These are phyloP conservation scores for Serendipita vermifera DNA, from an alignment of 768 basidiomycete species.

Conservation along the genomic window DNA sequence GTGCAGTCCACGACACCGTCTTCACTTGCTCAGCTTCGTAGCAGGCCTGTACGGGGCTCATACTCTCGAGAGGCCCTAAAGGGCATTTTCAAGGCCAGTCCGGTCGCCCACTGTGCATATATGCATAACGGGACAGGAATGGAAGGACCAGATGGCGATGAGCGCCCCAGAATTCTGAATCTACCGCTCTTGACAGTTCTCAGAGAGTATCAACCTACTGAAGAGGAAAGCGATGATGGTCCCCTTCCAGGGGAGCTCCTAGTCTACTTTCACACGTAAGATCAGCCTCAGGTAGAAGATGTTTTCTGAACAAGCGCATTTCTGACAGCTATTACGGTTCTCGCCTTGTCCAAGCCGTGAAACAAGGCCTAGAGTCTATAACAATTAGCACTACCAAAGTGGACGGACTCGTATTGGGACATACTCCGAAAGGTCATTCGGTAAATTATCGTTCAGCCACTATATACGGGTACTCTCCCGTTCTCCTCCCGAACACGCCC, in stretches of 20 bases:
- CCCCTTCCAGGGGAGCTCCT: neutral
- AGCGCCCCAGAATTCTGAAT: neutral
- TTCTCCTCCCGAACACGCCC: neutral
- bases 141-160: slow-evolving; percentile 1
- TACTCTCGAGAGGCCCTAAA: slow-evolving; percentile 7
- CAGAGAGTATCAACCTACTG: neutral
- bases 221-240: neutral
- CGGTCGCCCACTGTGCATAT: neutral
- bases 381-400: neutral
- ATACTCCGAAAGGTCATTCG: neutral
- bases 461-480: neutral
- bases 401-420: neutral
- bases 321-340: slow-evolving; percentile 2
- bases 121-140: neutral
- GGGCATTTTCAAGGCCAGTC: neutral
- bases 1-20: neutral
- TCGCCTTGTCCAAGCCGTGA: neutral
- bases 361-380: neutral
- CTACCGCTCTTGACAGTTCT: neutral
- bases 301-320: neutral
- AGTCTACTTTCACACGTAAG: neutral
- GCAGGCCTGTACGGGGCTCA: neutral
- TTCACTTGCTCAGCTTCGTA: neutral
- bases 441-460: slow-evolving; percentile 1
- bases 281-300: neutral